Conservation (phyloP, 345 rosid genomes). For the Aethionema arabicum region DNA sequence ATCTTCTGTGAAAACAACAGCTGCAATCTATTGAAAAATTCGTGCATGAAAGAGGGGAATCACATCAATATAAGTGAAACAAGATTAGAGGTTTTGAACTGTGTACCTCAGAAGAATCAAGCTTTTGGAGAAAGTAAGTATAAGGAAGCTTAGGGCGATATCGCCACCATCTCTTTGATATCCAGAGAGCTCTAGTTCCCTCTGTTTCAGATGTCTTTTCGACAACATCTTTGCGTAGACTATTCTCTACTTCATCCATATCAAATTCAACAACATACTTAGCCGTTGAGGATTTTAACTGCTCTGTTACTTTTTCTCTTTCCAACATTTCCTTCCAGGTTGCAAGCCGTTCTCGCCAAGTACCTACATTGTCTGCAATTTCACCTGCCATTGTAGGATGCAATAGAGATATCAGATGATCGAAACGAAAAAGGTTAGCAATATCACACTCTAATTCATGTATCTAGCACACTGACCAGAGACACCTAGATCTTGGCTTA, state of each 20-base stretch:
- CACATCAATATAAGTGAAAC: conserved; percentile 13
- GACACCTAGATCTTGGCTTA: conserved; percentile 63
- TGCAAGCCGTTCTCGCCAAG: conserved; percentile 79
- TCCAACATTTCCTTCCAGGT: conserved; percentile 68
- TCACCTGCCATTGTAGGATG: conserved; percentile 45
- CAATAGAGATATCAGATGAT: conserved; percentile 17
- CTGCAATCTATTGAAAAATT: conserved; percentile 66
- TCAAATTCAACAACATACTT: conserved; percentile 93
- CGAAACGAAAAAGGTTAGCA: conserved; percentile 3
- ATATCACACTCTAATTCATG: background rate
- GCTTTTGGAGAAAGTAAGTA: conserved; percentile 87
- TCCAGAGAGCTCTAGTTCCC: conserved; percentile 87
- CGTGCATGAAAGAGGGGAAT: conserved; percentile 14
- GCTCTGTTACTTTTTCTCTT: conserved; percentile 68
- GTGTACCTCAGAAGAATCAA: conserved; percentile 81
- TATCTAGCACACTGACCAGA: conserved; percentile 45
- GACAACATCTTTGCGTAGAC: conserved; percentile 78
- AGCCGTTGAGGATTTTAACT: conserved; percentile 56
- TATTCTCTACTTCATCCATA: conserved; percentile 94
- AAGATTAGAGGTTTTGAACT: conserved; percentile 11
- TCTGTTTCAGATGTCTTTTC: conserved; percentile 56
- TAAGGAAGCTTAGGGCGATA: conserved; percentile 94
- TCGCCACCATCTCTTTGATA: conserved; percentile 98
- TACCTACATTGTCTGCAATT: conserved; percentile 42
- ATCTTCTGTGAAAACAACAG: conserved; percentile 94